phyloP scores from a whole-genome alignment of 768 basidiomycete species.

The Hypsizygus marmoreus region DNA sequence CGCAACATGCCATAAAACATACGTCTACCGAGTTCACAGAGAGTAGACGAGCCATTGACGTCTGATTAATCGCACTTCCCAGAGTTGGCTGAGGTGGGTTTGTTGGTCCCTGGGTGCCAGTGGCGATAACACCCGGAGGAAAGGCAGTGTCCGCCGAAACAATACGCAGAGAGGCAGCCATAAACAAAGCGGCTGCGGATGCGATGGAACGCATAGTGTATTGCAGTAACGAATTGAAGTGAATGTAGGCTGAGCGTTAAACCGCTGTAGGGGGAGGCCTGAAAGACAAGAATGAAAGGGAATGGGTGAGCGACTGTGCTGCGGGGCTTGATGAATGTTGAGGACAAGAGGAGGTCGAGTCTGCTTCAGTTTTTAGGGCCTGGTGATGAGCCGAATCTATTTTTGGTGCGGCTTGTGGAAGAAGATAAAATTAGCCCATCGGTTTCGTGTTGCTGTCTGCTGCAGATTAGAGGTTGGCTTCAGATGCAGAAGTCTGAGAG shows the following conservation, averaged over 20 bases:
- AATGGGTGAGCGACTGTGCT: too few species aligned
- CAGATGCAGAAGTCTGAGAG: too few species aligned
- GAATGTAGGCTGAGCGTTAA: slow-evolving; percentile 1
- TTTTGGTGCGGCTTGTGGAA: too few species aligned
- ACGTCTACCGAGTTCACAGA: slow-evolving; percentile 44
- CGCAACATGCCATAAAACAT: not conserved
- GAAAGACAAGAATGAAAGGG: too few species aligned
- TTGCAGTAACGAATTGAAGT: not conserved
- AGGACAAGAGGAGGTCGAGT: too few species aligned
- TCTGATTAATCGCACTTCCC: slow-evolving; percentile 43
- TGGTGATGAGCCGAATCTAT: too few species aligned
- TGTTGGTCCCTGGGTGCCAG: slow-evolving; percentile 41
- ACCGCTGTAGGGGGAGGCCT: too few species aligned
- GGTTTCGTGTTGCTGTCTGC: too few species aligned
- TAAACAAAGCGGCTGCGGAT: slow-evolving; percentile 8
- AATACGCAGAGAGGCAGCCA: slow-evolving; percentile 5
- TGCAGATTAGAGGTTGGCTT: too few species aligned
- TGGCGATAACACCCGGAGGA: slow-evolving; percentile 40
- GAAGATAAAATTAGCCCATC: too few species aligned
- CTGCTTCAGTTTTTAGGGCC: too few species aligned
- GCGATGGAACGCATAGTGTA: slow-evolving; percentile 13
- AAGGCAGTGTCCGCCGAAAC: slow-evolving; percentile 21
- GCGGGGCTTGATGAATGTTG: too few species aligned
- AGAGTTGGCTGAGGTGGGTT: slow-evolving; percentile 42
- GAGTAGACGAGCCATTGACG: slow-evolving; percentile 38